Evolutionary conservation across 2,329 filamentous ascomycete genomes (phyloP), one percentile per base, ranked within the genome.

Genomic region (Apiospora rasikravindrae): DNA sequence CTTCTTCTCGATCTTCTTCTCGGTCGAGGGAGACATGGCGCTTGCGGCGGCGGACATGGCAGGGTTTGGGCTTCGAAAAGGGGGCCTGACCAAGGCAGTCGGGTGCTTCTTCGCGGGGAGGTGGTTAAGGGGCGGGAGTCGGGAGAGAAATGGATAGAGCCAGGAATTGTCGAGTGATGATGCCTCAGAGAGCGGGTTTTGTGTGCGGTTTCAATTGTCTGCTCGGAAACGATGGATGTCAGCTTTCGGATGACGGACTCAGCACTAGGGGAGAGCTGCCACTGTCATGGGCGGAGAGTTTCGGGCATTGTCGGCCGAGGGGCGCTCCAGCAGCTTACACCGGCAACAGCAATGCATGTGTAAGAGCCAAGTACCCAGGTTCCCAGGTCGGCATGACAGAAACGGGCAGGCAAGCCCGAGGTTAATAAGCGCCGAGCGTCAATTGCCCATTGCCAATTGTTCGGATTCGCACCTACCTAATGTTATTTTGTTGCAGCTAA

Each of bases 51-150:
- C 85, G 84, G 90, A 90, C 90, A 93, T 92, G 84, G 84, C 87
- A 84, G 82, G 81, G 81, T 81, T 84, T 45, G 53, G 53, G 57
- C 44, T 45, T 45, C 37, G n/a, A 40, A 83, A 82, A 88, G 86
- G 90, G 92, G 93, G 94, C 96, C 95, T 96, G 96, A 98, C 96
- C 96, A 97, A 98, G 96, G 95, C 94, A 93, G 86, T 86, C 91
- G 89, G 91, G 86, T 91, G 94, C 93, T 95, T 95, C 94, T 89
- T 95, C 89, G 94, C 94, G 81, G 81, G 74, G 75, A 75, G 77
- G 75, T 70, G 73, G 73, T 72, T 71, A 70, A 71, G 57, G 57
- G 53, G 24, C 51, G 44, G 69, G 71, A 24, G 69, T 33, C 57
- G 57, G 57, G 57, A 64, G 57, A 64, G 45, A 53, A 16, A 47